Conservation (phyloP, 2,329 filamentous ascomycete genomes). For the Talaromyces marneffei region DNA sequence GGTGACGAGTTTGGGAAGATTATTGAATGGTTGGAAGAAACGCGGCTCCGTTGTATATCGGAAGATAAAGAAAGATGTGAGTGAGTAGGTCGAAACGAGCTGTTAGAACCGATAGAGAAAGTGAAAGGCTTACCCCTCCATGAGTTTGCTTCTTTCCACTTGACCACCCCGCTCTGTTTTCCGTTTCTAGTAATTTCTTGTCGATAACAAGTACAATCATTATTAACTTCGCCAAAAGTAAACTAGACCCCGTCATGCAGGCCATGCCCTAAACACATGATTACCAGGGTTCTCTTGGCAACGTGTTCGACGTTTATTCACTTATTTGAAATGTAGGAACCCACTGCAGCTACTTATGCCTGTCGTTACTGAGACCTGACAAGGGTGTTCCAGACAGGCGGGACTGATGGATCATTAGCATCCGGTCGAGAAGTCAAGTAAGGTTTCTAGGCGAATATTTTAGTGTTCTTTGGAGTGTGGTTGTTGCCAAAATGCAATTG, state of each 20-base stretch:
- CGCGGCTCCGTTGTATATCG: no score
- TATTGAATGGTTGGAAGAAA: background rate
- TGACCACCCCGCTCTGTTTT: background rate
- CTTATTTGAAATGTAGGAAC: background rate
- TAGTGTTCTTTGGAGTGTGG: background rate
- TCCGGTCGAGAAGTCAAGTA: background rate
- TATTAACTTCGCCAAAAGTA: background rate
- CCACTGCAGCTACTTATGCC: background rate
- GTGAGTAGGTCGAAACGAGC: background rate
- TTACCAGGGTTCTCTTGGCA: background rate
- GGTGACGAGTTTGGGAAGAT: background rate
- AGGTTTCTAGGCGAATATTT: background rate
- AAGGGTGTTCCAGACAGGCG: background rate
- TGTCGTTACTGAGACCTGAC: background rate
- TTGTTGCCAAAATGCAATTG: background rate
- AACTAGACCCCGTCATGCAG: background rate
- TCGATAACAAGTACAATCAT: background rate
- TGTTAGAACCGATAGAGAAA: background rate
- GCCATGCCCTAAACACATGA: background rate
- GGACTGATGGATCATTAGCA: background rate
- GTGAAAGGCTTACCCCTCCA: background rate
- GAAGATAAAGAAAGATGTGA: background rate
- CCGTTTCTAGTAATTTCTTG: background rate
- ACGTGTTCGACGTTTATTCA: background rate
- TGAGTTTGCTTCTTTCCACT: background rate